Conservation (phyloP, 345 rosid genomes). For the Aegle marmelos region DNA sequence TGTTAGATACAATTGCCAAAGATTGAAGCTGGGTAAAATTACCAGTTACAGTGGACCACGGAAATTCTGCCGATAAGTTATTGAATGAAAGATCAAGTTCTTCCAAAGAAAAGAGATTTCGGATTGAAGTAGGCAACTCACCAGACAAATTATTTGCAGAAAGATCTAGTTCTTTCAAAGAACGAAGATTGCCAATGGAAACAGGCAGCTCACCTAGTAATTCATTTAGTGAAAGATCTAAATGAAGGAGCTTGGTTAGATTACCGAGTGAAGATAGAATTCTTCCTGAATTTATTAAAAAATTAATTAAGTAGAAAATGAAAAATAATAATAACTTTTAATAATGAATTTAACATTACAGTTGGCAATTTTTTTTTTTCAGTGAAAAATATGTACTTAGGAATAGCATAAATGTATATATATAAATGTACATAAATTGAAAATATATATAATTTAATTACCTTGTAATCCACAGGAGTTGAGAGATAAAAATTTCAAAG, state of each 20-base stretch:
- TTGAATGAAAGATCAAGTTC: not conserved
- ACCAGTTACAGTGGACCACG: not conserved
- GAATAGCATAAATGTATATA: too few species aligned
- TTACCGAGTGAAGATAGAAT: constrained; percentile 9
- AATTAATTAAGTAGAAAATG: too few species aligned
- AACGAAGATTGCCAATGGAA: not conserved
- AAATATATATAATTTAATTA: too few species aligned
- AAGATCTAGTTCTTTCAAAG: not conserved
- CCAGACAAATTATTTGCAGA: not conserved
- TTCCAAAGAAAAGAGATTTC: not conserved
- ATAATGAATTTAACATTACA: not conserved
- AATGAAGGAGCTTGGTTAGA: not conserved
- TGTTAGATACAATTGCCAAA: not conserved
- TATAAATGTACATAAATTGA: too few species aligned
- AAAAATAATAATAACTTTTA: not conserved
- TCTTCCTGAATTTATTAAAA: not conserved
- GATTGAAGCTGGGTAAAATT: not conserved
- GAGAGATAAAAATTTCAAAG: constrained; percentile 1
- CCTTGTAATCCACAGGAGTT: too few species aligned
- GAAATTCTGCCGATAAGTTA: not conserved
- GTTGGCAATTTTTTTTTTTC: not conserved
- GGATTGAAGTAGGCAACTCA: constrained; percentile 1
- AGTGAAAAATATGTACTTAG: too few species aligned
- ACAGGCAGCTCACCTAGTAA: constrained; percentile 5
- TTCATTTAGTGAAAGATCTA: not conserved